A percentile compares a stretch with the other conserved stretches of the same genome.
These are phyloP conservation scores for Beauveria australis DNA, from an alignment of 2,329 filamentous ascomycete species.

Conservation along the genomic window DNA sequence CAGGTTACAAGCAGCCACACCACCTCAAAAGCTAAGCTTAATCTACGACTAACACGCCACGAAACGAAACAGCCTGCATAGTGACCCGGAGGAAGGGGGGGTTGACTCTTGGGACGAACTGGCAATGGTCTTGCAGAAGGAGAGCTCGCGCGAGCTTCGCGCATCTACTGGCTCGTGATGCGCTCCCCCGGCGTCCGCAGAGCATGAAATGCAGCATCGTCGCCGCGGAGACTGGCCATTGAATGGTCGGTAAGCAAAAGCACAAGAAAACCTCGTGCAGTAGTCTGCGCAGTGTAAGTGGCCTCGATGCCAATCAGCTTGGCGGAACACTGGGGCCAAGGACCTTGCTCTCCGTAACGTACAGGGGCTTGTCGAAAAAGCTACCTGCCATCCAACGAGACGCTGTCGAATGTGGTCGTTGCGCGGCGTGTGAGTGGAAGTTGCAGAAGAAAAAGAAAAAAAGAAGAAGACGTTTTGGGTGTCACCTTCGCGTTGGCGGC, in stretches of 20 bases:
- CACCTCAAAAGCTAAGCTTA: neutral
- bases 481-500: neutral
- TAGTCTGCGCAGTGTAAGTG: neutral
- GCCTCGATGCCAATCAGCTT: constrained; percentile 2
- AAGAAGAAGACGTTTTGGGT: neutral
- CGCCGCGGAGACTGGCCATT: neutral
- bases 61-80: constrained; percentile 4
- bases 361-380: no score
- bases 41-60: neutral
- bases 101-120: neutral
- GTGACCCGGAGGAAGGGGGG: neutral
- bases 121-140: neutral
- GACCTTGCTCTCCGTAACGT: neutral
- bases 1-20: neutral
- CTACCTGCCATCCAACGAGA: neutral
- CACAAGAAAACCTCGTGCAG: neutral
- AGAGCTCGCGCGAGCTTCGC: constrained; percentile 4
- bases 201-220: neutral
- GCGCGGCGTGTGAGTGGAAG: neutral
- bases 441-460: no score
- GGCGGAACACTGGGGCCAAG: neutral
- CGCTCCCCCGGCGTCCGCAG: neutral
- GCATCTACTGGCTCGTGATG: neutral
- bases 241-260: constrained; percentile 6
- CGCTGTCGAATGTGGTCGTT: neutral